Percentiles rank a stretch among this genome's conserved stretches.
These are phyloP conservation scores for Pyracantha coccinea DNA, from an alignment of 331 rosid species.

Conservation along the genomic window DNA sequence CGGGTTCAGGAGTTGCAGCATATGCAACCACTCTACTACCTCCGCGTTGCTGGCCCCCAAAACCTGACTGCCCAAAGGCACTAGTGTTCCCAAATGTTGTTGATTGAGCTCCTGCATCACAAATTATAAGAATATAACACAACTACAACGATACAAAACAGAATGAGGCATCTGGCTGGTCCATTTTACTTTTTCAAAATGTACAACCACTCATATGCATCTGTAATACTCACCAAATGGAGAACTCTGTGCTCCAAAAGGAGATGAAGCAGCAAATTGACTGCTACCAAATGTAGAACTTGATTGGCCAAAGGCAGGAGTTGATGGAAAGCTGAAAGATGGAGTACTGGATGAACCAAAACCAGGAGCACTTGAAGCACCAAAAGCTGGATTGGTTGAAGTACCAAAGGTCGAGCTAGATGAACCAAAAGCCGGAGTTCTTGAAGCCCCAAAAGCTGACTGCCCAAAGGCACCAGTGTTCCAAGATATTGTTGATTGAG, in stretches of 20 bases:
- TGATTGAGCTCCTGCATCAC: slow-evolving; percentile 56
- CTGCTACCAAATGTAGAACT: slow-evolving; percentile 53
- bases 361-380: slow-evolving; percentile 49
- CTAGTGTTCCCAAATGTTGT: slow-evolving; percentile 48
- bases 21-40: slow-evolving; percentile 76
- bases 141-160: neutral
- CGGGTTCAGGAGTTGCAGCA: slow-evolving; percentile 74
- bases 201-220: neutral
- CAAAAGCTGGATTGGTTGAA: slow-evolving; percentile 48
- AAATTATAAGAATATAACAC: neutral
- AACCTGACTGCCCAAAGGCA: slow-evolving; percentile 58
- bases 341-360: slow-evolving; percentile 79
- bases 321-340: slow-evolving; percentile 58
- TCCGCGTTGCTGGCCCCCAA: slow-evolving; percentile 78
- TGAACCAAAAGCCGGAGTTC: slow-evolving; percentile 22
- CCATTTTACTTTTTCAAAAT: neutral
- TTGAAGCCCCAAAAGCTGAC: slow-evolving; percentile 46
- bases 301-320: slow-evolving; percentile 75
- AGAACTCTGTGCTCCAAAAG: slow-evolving; percentile 86
- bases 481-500: too few species aligned
- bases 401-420: slow-evolving; percentile 44
- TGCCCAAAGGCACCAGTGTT: too few species aligned
- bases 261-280: slow-evolving; percentile 26
- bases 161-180: neutral
- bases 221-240: slow-evolving; percentile 59